Evolutionary conservation across 306 rosid species (phyloP).

Genomic region (Alnus rubra): DNA sequence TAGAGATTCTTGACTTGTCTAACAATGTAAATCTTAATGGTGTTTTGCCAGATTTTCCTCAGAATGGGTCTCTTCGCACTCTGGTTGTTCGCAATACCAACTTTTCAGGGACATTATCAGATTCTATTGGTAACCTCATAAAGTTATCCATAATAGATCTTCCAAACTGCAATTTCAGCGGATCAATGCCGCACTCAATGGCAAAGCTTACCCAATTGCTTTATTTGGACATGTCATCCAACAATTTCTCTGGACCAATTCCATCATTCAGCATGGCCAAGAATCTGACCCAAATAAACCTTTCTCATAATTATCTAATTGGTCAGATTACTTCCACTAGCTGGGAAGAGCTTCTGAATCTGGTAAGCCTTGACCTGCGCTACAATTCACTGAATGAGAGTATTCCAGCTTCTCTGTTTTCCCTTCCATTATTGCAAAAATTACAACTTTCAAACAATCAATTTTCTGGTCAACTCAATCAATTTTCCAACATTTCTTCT

Average conservation of each 20-base stretch:
- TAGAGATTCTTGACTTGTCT: conserved; percentile 34
- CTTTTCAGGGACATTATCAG: conserved; percentile 34
- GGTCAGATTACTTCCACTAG: conserved; percentile 16
- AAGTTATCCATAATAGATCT: conserved; percentile 30
- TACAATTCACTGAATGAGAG: conserved; percentile 30
- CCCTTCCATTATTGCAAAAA: conserved; percentile 17
- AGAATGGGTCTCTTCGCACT: neutral
- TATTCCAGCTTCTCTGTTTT: conserved; percentile 26
- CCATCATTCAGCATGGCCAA: conserved; percentile 42
- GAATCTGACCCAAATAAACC: conserved; percentile 26
- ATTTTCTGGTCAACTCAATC: conserved; percentile 26
- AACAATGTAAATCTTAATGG: conserved; percentile 24
- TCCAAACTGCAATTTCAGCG: conserved; percentile 32
- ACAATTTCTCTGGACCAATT: conserved; percentile 34
- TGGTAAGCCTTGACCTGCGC: conserved; percentile 9
- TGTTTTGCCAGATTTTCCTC: conserved; percentile 36
- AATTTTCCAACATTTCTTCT: conserved; percentile 14
- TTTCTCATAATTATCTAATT: conserved; percentile 20
- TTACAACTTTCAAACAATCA: conserved; percentile 23
- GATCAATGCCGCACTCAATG: conserved; percentile 31
- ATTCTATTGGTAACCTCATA: conserved; percentile 24
- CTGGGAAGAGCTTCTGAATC: conserved; percentile 26
- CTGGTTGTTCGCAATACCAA: conserved; percentile 16
- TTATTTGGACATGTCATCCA: conserved; percentile 32
- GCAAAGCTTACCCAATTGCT: conserved; percentile 32